Evolutionary conservation across 805 yeast genomes (phyloP), one percentile per base, ranked within the genome.

Genomic region (Myxozyma geophila): DNA sequence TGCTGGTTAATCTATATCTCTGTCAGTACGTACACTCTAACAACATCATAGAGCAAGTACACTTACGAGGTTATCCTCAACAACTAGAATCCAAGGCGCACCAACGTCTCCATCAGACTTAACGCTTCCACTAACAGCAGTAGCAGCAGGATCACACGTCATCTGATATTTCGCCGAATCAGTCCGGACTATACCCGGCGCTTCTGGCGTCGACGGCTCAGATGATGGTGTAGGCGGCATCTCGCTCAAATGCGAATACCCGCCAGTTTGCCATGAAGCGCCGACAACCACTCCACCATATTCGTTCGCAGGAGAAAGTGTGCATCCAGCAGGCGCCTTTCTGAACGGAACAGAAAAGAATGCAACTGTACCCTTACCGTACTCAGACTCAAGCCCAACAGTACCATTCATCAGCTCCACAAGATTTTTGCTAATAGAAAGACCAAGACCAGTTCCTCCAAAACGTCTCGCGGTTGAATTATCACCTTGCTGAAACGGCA

Each of bases 401-500:
- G 74, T 72, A 0, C 86, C 86, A 17, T 80, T 80, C 84, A 81
- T 81, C 17, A 81, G 70, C 54, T 80, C 83, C 13, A 81, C 80
- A 39, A 81, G 74, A 68, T 80, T 80, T 70, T 80, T 80, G 39
- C 82, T 79, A 40, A 81, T 82, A 0, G 84, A 82, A 46, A 82
- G 72, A 0, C 85, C 85, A 9, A 82, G 71, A 0, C 85, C 85
- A 0, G 85, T 77, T 2, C 86, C 86, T 2, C 86, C 86, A 73
- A 78, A 80, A 10, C 75, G 80, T 63, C 86, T 71, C 61, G 82
- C 74, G 0, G 85, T 78, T 9, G 84, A 80, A 2, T 84, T 84
- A 69, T 83, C 86, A n/a, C 82, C 85, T 72, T 83, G 86, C 48
- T 82, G 79, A 67, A 83, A 83, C 3, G 84, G 84, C 6, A 82